Evolutionary conservation across 768 basidiomycete species (phyloP), one percentile per base, ranked within the genome.

Genomic region (Glaciozyma antarctica): DNA sequence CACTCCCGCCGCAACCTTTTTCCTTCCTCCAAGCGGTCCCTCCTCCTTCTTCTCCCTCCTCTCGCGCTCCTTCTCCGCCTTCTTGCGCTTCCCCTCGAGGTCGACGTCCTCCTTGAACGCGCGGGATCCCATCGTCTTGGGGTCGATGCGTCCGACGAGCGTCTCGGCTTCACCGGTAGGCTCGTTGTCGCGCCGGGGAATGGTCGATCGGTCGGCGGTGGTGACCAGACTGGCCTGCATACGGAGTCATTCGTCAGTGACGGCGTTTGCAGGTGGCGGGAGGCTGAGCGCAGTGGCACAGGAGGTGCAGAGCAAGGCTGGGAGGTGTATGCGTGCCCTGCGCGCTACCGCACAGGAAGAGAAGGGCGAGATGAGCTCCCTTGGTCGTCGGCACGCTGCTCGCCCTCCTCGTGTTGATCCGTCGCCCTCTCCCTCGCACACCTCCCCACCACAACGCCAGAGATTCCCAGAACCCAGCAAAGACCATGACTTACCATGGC

Each of bases 141-240:
- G 81, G 80, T 90, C 86, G 63, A 99, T 97, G 32, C 87, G 84
- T 21, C 95, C 95, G 53, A 85, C 87, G 43, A 98, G 85, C 3
- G 92, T 86, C 21, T 93, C 93, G 15, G 93, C 89, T 12, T 91
- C 90, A 68, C 95, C 94, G 80, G 95, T 92, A 10, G 93, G 93
- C 76, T 99, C 94, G 79, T 88, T 88, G 81, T 93, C 90, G 28
- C 64, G 52, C 7, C 65, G 68, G n/a, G 60, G 44, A 44, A 60
- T 44, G 22, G 48, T 34, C 41, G 47, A 75, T 73, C 72, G 64
- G 77, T 80, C 79, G 44, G 94, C 90, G n/a, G 88, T 92, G 74
- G 97, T 81, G 53, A 98, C 94, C 52, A 97, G 83, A 26, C 90
- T 92, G 34, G 90, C 90, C 75, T 65, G 52, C 21, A 5, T 13